Evolutionary conservation across 1,284 basidiomycete species (phyloP), one percentile per base, ranked within the genome.

Genomic region (Hypsizygus ulmarius): DNA sequence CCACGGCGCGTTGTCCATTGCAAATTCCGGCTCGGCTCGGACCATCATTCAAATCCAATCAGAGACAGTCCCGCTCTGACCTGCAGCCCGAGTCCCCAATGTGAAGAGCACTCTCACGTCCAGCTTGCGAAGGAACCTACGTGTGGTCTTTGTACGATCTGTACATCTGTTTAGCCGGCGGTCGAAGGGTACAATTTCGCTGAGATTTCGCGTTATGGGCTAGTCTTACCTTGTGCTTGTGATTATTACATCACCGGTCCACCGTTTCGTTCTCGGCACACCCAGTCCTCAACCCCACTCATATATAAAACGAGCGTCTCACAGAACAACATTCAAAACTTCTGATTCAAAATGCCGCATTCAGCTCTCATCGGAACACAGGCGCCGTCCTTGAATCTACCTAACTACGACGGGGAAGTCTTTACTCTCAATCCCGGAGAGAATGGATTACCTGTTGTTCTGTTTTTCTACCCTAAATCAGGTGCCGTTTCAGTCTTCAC

Each of bases 401-500:
- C 72, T 25, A 71, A 73, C 55, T 65, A 70, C 47, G 63, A 67
- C 43, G 71, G 71, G 1, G 51, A 67, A 42, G 50, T 47, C 4
- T 71, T 63, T 52, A 63, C 63, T 3, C 59, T 71, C 47, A 64
- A 54, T 11, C 68, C 71, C n/a, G 71, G 67, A 7, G 61, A 62
- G 46, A 60, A 54, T 16, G 66, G 62, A 1, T 32, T 66, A 14
- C 71, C 72, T 1, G 77, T 78, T 16, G 85, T 78, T 4, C 52
- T 91, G 38, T 90, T 91, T 72, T 91, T 92, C 69, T 87, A 84
- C 54, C 85, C 84, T 14, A 74, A 77, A 59, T 78, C 84, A 37
- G 81, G 74, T 70, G 52, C n/a, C 45, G 44, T 47, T 55, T 40
- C 14, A 29, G 21, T 19, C 41, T 29, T 10, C 18, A 10, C 35